Evolutionary conservation across 441 rosid species (phyloP).

Genomic region (Kokia cookei): DNA sequence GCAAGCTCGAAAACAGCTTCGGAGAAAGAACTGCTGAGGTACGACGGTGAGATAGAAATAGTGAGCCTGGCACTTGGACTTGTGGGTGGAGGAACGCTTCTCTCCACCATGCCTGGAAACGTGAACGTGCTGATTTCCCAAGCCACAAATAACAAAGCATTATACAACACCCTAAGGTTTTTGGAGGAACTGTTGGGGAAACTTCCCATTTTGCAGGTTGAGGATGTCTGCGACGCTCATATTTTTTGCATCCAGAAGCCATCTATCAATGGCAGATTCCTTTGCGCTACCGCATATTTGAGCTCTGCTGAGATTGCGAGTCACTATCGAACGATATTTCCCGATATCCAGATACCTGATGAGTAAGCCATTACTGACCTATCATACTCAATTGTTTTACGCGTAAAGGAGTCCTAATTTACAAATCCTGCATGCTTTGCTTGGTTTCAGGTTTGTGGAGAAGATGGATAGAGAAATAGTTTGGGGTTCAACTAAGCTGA

Average conservation of each 20-base stretch:
- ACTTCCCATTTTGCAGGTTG: slow-evolving; percentile 29
- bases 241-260: slow-evolving; percentile 26
- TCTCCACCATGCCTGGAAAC: slow-evolving; percentile 1
- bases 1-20: slow-evolving; percentile 14
- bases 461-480: slow-evolving; percentile 5
- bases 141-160: not conserved
- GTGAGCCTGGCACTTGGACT: slow-evolving; percentile 17
- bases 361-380: slow-evolving; percentile 3
- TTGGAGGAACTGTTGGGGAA: slow-evolving; percentile 21
- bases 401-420: not conserved
- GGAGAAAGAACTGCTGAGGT: slow-evolving; percentile 20
- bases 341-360: not conserved
- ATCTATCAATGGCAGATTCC: slow-evolving; percentile 22
- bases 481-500: slow-evolving; percentile 13
- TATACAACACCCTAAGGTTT: slow-evolving; percentile 7
- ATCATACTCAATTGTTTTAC: not conserved
- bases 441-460: slow-evolving; percentile 11
- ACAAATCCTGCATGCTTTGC: not conserved
- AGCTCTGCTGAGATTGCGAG: slow-evolving; percentile 12
- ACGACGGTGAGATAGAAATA: slow-evolving; percentile 12
- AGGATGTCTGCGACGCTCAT: slow-evolving; percentile 24
- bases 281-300: slow-evolving; percentile 12
- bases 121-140: not conserved
- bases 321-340: not conserved
- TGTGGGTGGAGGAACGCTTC: slow-evolving; percentile 19